These are phyloP conservation scores for Aspergillus sp. DNA, from an alignment of 2,329 filamentous ascomycete species.

Conservation along the genomic window DNA sequence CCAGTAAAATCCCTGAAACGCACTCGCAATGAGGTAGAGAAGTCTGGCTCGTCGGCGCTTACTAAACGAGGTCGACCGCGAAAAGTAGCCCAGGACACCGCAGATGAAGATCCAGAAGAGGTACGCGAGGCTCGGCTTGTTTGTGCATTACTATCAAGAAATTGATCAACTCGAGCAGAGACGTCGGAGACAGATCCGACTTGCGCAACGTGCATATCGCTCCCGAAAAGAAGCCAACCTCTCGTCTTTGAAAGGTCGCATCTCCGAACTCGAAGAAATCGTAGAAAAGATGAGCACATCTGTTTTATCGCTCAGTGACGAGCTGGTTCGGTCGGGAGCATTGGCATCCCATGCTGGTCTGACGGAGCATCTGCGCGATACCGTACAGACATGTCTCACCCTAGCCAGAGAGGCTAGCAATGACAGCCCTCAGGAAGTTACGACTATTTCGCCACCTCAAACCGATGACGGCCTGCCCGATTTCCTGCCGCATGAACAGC, in stretches of 20 bases:
- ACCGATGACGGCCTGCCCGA: background rate
- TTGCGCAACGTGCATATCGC: conserved; percentile 31
- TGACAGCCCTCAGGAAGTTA: conserved; percentile 2
- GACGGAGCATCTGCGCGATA: conserved; percentile 19
- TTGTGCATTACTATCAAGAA: background rate
- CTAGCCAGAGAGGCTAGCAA: conserved; percentile 14
- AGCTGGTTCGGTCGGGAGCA: conserved; percentile 24
- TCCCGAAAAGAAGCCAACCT: conserved; percentile 28
- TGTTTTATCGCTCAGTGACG: conserved; percentile 25
- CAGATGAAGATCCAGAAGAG: conserved; percentile 22
- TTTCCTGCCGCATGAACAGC: background rate
- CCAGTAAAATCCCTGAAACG: conserved; percentile 6
- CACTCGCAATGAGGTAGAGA: background rate
- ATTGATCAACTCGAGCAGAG: conserved; percentile 16
- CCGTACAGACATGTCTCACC: conserved; percentile 22
- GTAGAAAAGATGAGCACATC: conserved; percentile 28
- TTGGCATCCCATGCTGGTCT: conserved; percentile 23
- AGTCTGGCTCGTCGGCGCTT: background rate
- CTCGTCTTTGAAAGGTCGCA: conserved; percentile 22
- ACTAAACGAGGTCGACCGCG: conserved; percentile 26
- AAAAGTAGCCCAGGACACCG: conserved; percentile 14
- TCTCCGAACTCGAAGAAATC: conserved; percentile 21
- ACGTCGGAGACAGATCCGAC: conserved; percentile 28
- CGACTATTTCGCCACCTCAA: background rate
- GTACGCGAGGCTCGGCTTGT: conserved; percentile 6